Evolutionary conservation across 2,329 filamentous ascomycete species (phyloP), one percentile per base, ranked within the genome.

Genomic region (Helminthosporium solani): DNA sequence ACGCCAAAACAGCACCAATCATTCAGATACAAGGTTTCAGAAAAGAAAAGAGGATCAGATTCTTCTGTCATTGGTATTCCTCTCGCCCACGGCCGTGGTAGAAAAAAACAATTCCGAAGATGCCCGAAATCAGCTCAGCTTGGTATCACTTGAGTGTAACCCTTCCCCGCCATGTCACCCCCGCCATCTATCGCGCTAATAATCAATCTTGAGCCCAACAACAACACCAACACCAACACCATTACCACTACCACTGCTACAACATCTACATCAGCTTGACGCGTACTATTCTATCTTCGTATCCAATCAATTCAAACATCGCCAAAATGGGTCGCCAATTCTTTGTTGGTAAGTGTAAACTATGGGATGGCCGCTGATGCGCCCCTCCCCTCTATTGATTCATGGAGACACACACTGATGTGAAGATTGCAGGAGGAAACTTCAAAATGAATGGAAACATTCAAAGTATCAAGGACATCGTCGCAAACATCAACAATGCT

Each of bases 391-490:
- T n/a, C n/a, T n/a, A n/a, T n/a, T n/a, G n/a, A n/a, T n/a, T n/a
- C n/a, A n/a, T n/a, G n/a, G n/a, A n/a, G n/a, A n/a, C n/a, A n/a
- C n/a, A n/a, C n/a, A n/a, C n/a, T n/a, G n/a, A n/a, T n/a, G n/a
- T n/a, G n/a, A n/a, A n/a, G n/a, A n/a, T n/a, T n/a, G n/a, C n/a
- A n/a, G n/a, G 91, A 75, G 91, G 91, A 72, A 99, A 99, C 86
- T 97, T 97, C 81, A 97, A 99, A 83, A 97, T 97, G 91, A 99
- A 99, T 80, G 92, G 94, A 74, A 88, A 88, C 64, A 81, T 87
- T 73, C 83, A 89, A 76, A 85, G 86, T 78, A 91, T 96, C 80
- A 92, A 88, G 76, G 81, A 86, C 64, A 96, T 99, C 76, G 84
- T 97, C 73, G 78, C 85, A 54, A 86, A 91, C 78, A 81, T 99